Evolutionary conservation across 352 stramenopile genomes (phyloP).

Genomic region (Globisporangium rhizosaccharum): DNA sequence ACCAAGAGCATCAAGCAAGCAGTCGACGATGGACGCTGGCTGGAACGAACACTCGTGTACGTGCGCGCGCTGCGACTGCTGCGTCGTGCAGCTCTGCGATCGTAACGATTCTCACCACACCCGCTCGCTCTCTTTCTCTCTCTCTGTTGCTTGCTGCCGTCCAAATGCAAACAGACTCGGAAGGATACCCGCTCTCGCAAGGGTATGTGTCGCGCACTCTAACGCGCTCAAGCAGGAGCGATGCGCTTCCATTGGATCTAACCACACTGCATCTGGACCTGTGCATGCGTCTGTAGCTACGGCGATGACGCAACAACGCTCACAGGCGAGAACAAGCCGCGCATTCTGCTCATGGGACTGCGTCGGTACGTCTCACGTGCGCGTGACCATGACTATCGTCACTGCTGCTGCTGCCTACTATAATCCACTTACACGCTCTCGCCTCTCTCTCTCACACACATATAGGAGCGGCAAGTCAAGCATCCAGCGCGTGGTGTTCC

Average conservation of each 20-base stretch:
- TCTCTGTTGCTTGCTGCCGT: conserved; percentile 1
- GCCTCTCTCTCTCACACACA: not conserved
- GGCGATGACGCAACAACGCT: conserved; percentile 62
- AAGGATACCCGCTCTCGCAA: conserved; percentile 31
- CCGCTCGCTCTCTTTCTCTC: not conserved
- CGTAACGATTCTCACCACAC: not conserved
- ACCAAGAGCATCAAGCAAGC: not conserved
- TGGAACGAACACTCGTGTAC: conserved; percentile 79
- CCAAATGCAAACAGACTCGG: conserved; percentile 15
- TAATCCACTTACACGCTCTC: not conserved
- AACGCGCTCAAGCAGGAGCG: not conserved
- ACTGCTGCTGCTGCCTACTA: not conserved
- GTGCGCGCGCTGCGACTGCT: conserved; percentile 11
- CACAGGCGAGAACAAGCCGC: conserved; percentile 88
- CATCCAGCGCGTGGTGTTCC: conserved; percentile 97
- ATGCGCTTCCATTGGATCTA: conserved; percentile 1
- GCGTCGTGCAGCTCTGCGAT: too few relatives aligned
- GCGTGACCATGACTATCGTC: not conserved
- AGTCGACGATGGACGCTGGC: conserved; percentile 39
- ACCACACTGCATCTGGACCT: not conserved
- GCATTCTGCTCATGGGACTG: conserved; percentile 97
- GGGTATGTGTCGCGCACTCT: conserved; percentile 14
- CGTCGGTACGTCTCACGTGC: conserved; percentile 46
- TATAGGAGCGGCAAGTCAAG: conserved; percentile 82
- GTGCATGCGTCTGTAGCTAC: conserved; percentile 33